Evolutionary conservation across 1,284 basidiomycete genomes (phyloP).

Genomic region (Tremellales sp.): DNA sequence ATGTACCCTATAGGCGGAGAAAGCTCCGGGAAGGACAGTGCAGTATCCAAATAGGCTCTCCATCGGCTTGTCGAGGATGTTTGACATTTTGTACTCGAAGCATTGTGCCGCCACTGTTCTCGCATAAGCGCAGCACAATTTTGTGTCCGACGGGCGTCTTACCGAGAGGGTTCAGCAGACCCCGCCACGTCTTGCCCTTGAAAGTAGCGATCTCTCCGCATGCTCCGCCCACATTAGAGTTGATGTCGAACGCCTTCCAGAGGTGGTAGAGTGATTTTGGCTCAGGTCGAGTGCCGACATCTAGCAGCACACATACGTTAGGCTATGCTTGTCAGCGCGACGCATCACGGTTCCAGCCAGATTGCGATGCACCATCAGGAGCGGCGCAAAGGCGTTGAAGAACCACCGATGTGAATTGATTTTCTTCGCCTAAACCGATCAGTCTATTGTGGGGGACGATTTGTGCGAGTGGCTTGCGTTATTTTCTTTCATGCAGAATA

Average conservation of each 20-base stretch:
- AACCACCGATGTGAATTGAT: conserved; percentile 96
- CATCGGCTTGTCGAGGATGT: conserved; percentile 91
- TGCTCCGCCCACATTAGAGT: conserved; percentile 87
- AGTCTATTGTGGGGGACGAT: conserved; percentile 40
- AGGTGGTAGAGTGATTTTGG: conserved; percentile 77
- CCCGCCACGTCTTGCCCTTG: conserved; percentile 81
- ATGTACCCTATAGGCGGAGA: conserved; percentile 70
- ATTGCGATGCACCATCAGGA: conserved; percentile 26
- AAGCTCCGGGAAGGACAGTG: conserved; percentile 77
- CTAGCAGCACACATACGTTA: conserved; percentile 56
- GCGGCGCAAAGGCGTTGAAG: conserved; percentile 74
- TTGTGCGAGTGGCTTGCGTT: conserved; percentile 66
- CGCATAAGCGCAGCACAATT: no score
- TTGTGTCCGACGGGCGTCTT: no score
- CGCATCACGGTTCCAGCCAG: neutral
- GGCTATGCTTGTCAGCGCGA: conserved; percentile 53
- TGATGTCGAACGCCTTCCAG: conserved; percentile 91
- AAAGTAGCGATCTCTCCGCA: conserved; percentile 92
- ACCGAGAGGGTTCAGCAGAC: conserved; percentile 80
- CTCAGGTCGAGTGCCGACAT: conserved; percentile 87
- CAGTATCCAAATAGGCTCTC: conserved; percentile 90
- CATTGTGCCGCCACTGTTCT: conserved; percentile 85
- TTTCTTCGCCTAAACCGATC: conserved; percentile 68
- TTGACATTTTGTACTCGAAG: conserved; percentile 84
- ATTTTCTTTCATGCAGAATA: conserved; percentile 72